Conservation (phyloP, 2,329 filamentous ascomycete species). For the Sporothrix sp. region DNA sequence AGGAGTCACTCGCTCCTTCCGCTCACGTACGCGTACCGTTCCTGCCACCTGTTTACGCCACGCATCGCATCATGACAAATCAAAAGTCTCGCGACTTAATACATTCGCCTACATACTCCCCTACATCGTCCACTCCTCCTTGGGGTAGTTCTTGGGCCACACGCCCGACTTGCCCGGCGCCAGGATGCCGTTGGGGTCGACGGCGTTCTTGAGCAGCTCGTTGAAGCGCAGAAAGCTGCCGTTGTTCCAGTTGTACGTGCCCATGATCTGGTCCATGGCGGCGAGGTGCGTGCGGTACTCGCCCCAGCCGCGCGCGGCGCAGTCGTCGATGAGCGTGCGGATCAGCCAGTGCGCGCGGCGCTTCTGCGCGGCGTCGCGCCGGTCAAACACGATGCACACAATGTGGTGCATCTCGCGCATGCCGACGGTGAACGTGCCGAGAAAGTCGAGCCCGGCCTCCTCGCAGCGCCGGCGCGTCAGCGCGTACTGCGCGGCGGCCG, state of each 20-base stretch:
- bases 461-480: constrained; percentile 28
- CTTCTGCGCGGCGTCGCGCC: constrained; percentile 24
- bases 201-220: constrained; percentile 29
- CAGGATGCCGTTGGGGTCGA: constrained; percentile 36
- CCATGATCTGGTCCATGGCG: constrained; percentile 31
- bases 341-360: constrained; percentile 27
- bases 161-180: constrained; percentile 27
- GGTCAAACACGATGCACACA: constrained; percentile 36
- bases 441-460: constrained; percentile 39
- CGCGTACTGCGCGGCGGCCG: constrained; percentile 35
- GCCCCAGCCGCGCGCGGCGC: constrained; percentile 28
- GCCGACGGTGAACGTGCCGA: constrained; percentile 40
- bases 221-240: constrained; percentile 29
- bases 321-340: constrained; percentile 26
- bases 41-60: too few relatives aligned
- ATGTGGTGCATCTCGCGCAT: constrained; percentile 48
- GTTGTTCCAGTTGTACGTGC: constrained; percentile 31
- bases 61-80: too few relatives aligned
- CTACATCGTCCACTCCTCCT: background rate
- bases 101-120: background rate
- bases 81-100: too few relatives aligned
- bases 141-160: constrained; percentile 1
- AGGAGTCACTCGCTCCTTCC: too few relatives aligned
- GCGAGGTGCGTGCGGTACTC: constrained; percentile 33
- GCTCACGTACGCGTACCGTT: too few relatives aligned